These are phyloP conservation scores for Ananas comosus DNA, from an alignment of 176 grass and related monocot genomes.

Conservation along the genomic window DNA sequence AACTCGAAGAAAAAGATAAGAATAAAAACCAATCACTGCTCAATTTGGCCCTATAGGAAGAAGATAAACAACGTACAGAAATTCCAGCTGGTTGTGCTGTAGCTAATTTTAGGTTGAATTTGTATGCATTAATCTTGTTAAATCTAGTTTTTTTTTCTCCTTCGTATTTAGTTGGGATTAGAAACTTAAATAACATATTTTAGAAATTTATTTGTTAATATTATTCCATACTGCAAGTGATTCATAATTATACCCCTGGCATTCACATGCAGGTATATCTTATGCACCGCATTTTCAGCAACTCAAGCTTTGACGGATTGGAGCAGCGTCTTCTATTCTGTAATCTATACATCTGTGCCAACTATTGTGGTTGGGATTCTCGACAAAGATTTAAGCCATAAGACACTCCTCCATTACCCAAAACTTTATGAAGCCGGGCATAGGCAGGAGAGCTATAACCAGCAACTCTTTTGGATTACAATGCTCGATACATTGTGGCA, in stretches of 20 bases:
- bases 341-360: constrained; percentile 95
- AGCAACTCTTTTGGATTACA: constrained; percentile 97
- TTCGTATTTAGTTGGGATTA: constrained; percentile 1
- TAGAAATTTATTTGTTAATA: not conserved
- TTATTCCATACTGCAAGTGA: not conserved
- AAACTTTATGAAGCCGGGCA: constrained; percentile 89
- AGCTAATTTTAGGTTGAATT: not conserved
- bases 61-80: no score
- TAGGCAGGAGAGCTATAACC: constrained; percentile 88
- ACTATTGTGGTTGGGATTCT: constrained; percentile 92
- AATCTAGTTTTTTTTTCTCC: constrained; percentile 5
- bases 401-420: constrained; percentile 85
- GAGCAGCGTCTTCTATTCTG: constrained; percentile 99
- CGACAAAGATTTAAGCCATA: constrained; percentile 93
- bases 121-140: no score
- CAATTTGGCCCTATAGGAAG: no score
- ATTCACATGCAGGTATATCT: constrained; percentile 66
- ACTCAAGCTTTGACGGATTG: constrained; percentile 96
- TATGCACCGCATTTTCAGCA: constrained; percentile 87
- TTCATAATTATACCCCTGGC: not conserved
- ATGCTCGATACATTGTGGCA: constrained; percentile 99
- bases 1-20: no score
- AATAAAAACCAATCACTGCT: no score
- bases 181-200: not conserved
- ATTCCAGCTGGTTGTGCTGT: not conserved